phyloP scores from a whole-genome alignment of 2,329 filamentous ascomycete genomes.

The Curvularia eragrostidis region DNA sequence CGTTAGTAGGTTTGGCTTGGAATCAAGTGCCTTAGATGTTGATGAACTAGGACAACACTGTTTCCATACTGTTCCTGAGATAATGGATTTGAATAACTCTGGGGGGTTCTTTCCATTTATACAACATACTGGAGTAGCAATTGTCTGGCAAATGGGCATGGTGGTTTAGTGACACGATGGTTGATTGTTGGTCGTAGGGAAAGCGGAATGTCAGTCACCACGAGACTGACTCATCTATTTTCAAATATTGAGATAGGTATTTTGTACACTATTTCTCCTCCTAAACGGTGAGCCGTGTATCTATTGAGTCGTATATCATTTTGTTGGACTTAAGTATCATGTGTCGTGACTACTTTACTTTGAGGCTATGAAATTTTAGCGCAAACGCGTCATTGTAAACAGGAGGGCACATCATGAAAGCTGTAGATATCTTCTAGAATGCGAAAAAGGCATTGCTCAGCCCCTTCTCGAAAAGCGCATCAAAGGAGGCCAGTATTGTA shows the following conservation, averaged over 20 bases:
- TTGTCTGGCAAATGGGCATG: background rate
- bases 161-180: background rate
- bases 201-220: background rate
- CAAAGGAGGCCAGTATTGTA: conserved; percentile 29
- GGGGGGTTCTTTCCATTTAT: background rate
- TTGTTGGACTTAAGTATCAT: background rate
- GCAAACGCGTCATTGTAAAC: conserved; percentile 1
- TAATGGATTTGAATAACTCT: background rate
- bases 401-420: background rate
- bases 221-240: background rate
- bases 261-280: background rate
- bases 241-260: background rate
- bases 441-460: background rate
- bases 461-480: conserved; percentile 4
- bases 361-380: conserved; percentile 1
- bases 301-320: background rate
- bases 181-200: background rate
- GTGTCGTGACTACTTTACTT: background rate
- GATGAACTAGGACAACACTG: background rate
- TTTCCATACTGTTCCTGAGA: background rate
- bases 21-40: background rate
- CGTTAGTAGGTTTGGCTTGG: background rate
- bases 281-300: background rate
- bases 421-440: background rate
- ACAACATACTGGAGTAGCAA: background rate